A percentile compares a stretch with the other conserved stretches of the same genome.
Conservation (phyloP, 2,329 filamentous ascomycete genomes). For the Metarhizium guizhouense region DNA sequence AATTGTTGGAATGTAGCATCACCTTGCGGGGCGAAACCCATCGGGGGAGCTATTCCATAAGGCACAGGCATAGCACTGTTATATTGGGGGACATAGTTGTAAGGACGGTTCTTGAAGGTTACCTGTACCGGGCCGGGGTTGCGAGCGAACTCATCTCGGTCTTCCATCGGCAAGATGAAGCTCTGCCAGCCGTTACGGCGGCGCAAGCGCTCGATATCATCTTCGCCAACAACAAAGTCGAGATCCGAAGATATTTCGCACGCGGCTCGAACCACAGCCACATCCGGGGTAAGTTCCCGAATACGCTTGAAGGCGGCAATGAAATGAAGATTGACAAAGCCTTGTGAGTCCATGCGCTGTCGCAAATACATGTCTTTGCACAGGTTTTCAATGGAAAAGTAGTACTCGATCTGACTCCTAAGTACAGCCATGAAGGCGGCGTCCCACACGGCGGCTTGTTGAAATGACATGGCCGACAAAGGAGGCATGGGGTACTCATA, state of each 20-base stretch:
- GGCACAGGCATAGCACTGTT: conserved; percentile 21
- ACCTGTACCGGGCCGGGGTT: conserved; percentile 53
- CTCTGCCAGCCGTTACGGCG: conserved; percentile 67
- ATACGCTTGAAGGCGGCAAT: conserved; percentile 80
- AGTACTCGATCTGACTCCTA: conserved; percentile 66
- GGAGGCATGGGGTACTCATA: conserved; percentile 34
- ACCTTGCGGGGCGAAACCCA: conserved; percentile 18
- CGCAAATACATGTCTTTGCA: conserved; percentile 88
- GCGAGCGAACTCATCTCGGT: conserved; percentile 65
- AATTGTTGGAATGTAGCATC: conserved; percentile 21
- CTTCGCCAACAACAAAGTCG: conserved; percentile 66
- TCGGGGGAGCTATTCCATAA: conserved; percentile 20
- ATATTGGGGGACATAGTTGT: conserved; percentile 19
- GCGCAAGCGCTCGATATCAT: conserved; percentile 71
- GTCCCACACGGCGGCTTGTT: conserved; percentile 39
- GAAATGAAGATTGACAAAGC: conserved; percentile 73
- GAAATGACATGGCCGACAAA: conserved; percentile 25
- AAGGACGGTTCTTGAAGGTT: conserved; percentile 26
- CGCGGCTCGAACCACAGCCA: conserved; percentile 64
- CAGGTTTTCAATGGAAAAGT: conserved; percentile 93
- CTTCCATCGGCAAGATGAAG: conserved; percentile 64
- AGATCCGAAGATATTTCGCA: conserved; percentile 64
- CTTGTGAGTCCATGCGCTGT: conserved; percentile 88
- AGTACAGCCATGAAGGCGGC: conserved; percentile 38
- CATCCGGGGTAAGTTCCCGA: conserved; percentile 40